These are phyloP conservation scores for Calonectria montana DNA, from an alignment of 2,329 filamentous ascomycete species.

Conservation along the genomic window DNA sequence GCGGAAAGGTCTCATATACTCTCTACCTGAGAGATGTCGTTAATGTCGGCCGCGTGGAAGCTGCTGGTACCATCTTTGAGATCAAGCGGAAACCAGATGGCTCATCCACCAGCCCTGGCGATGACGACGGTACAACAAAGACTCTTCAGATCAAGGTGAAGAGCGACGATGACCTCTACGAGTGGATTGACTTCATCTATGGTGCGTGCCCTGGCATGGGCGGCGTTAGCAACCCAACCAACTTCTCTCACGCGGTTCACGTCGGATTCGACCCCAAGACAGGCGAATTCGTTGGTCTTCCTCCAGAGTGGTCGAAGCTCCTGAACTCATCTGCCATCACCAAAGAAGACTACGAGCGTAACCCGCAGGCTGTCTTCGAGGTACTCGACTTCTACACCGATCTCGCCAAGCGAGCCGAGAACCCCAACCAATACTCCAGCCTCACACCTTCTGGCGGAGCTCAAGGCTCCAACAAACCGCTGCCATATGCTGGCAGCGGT, in stretches of 20 bases:
- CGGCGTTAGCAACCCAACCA: conserved; percentile 97
- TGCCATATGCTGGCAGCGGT: conserved; percentile 62
- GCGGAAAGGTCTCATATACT: conserved; percentile 86
- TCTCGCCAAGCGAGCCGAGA: conserved; percentile 79
- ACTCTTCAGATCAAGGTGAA: conserved; percentile 94
- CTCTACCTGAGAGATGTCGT: conserved; percentile 89
- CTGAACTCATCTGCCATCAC: conserved; percentile 97
- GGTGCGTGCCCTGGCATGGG: conserved; percentile 97
- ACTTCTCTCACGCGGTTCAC: conserved; percentile 97
- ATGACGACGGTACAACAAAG: conserved; percentile 83
- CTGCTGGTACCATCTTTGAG: conserved; percentile 92
- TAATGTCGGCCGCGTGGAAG: conserved; percentile 90
- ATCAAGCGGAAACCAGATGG: conserved; percentile 82
- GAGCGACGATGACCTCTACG: conserved; percentile 95
- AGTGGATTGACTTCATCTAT: conserved; percentile 99
- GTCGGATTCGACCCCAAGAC: conserved; percentile 97
- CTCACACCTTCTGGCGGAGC: conserved; percentile 69
- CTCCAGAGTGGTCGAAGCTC: conserved; percentile 96
- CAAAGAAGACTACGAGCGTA: conserved; percentile 98
- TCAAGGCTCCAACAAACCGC: conserved; percentile 69
- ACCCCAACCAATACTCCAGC: conserved; percentile 75
- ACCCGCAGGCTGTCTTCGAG: conserved; percentile 87
- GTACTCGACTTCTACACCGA: conserved; percentile 89
- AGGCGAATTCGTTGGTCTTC: conserved; percentile 93
- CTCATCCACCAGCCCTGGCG: conserved; percentile 76